Evolutionary conservation across 805 yeast genomes (phyloP).

Genomic region (Hagleromyces aurorensis): DNA sequence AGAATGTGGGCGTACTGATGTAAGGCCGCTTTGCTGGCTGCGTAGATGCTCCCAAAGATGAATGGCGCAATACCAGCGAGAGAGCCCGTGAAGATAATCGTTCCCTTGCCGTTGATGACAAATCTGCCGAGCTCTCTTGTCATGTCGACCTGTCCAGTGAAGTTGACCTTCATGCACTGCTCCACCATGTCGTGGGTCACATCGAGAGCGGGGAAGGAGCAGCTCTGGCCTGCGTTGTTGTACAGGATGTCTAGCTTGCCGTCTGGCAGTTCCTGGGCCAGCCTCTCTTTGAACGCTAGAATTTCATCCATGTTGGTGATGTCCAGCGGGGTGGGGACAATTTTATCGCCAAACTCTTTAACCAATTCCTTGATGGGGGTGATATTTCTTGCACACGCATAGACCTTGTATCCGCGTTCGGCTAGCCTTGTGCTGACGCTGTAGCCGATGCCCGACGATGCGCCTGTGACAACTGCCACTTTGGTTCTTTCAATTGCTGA

Average conservation of each 20-base stretch:
- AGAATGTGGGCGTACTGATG: slow-evolving; percentile 60
- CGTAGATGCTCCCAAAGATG: slow-evolving; percentile 63
- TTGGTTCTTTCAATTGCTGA: no score
- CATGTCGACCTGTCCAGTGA: slow-evolving; percentile 59
- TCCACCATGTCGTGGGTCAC: slow-evolving; percentile 46
- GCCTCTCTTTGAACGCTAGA: slow-evolving; percentile 34
- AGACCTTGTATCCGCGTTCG: slow-evolving; percentile 48
- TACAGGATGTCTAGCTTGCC: slow-evolving; percentile 51
- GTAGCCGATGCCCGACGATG: slow-evolving; percentile 53
- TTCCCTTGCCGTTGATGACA: slow-evolving; percentile 58
- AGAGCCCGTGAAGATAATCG: slow-evolving; percentile 69
- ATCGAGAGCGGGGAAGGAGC: slow-evolving; percentile 64
- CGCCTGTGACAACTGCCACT: slow-evolving; percentile 51
- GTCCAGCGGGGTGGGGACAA: slow-evolving; percentile 46
- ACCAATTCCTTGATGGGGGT: slow-evolving; percentile 46
- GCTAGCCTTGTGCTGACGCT: slow-evolving; percentile 42
- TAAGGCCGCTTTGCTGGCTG: slow-evolving; percentile 67
- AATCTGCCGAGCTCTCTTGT: slow-evolving; percentile 49
- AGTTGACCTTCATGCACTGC: slow-evolving; percentile 56
- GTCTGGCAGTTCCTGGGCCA: slow-evolving; percentile 36
- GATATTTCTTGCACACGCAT: slow-evolving; percentile 66
- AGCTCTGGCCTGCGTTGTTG: slow-evolving; percentile 74
- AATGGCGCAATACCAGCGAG: slow-evolving; percentile 56
- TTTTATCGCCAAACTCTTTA: slow-evolving; percentile 29
- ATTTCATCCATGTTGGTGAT: slow-evolving; percentile 48